Percentiles rank a stretch among this genome's conserved stretches.
These are phyloP conservation scores for Cinnamomum micranthum DNA, from an alignment of 164 flowering plant species.

Conservation along the genomic window DNA sequence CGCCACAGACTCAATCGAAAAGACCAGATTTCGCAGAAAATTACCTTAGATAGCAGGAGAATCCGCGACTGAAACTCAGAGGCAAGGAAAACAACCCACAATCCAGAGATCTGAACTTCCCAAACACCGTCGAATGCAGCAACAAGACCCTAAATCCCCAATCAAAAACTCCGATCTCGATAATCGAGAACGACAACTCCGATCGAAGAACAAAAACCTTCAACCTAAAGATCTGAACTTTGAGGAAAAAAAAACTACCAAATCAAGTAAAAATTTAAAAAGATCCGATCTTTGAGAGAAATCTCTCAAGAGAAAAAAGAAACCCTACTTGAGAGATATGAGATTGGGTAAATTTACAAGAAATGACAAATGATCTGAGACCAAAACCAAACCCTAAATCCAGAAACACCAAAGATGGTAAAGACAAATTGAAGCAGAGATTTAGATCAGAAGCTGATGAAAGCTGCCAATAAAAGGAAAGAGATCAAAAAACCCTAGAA, in stretches of 20 bases:
- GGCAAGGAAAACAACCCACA: not conserved
- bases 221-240: not conserved
- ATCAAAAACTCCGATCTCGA: not conserved
- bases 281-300: not conserved
- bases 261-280: not conserved
- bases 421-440: not conserved
- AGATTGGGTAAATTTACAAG: not conserved
- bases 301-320: not conserved
- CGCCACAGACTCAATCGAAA: not conserved
- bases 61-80: not conserved
- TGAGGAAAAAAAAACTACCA: too few relatives aligned
- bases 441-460: not conserved
- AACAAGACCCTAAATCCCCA: not conserved
- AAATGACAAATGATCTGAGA: not conserved
- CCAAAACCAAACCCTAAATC: not conserved
- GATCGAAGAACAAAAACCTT: not conserved
- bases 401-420: not conserved
- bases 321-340: not conserved
- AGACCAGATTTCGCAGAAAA: not conserved
- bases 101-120: not conserved
- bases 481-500: not conserved
- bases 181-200: not conserved
- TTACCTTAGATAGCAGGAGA: not conserved
- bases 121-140: not conserved
- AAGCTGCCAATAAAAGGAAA: not conserved